Evolutionary conservation across 169 alveolate genomes (phyloP).

Genomic region (Plasmodium berghei): DNA sequence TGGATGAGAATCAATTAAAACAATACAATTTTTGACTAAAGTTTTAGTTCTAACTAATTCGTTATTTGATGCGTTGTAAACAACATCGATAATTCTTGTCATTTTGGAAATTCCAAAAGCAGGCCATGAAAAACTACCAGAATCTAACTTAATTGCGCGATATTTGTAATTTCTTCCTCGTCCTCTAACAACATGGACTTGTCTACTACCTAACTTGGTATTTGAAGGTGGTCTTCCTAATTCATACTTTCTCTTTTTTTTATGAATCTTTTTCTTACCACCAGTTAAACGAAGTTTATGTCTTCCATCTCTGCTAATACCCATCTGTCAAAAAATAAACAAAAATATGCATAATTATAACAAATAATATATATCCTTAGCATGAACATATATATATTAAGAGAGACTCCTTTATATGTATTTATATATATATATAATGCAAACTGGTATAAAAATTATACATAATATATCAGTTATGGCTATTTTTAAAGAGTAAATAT

Average conservation of each 20-base stretch:
- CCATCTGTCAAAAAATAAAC: slow-evolving; percentile 89
- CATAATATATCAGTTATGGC: neutral
- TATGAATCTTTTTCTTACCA: slow-evolving; percentile 99
- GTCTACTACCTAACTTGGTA: slow-evolving; percentile 96
- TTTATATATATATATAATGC: slow-evolving; percentile 4
- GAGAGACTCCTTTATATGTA: slow-evolving; percentile 10
- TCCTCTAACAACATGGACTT: slow-evolving; percentile 96
- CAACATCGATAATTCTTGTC: slow-evolving; percentile 98
- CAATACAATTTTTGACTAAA: slow-evolving; percentile 97
- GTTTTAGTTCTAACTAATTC: slow-evolving; percentile 99
- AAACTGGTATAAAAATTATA: neutral
- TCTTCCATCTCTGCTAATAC: slow-evolving; percentile 99
- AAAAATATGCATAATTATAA: slow-evolving; percentile 1
- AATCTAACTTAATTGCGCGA: slow-evolving; percentile 97
- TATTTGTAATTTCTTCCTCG: slow-evolving; percentile 97
- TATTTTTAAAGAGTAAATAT: neutral
- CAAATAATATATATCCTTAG: neutral
- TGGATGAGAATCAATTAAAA: slow-evolving; percentile 98
- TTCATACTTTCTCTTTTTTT: slow-evolving; percentile 99
- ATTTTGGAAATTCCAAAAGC: slow-evolving; percentile 91
- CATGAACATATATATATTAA: slow-evolving; percentile 2
- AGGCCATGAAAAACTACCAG: slow-evolving; percentile 98
- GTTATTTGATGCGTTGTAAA: slow-evolving; percentile 99
- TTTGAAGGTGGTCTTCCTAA: slow-evolving; percentile 99
- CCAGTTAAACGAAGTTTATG: slow-evolving; percentile 99